Base-by-base conservation (phyloP, 768 basidiomycete species). In the Fomitopsis pulvina region DNA sequence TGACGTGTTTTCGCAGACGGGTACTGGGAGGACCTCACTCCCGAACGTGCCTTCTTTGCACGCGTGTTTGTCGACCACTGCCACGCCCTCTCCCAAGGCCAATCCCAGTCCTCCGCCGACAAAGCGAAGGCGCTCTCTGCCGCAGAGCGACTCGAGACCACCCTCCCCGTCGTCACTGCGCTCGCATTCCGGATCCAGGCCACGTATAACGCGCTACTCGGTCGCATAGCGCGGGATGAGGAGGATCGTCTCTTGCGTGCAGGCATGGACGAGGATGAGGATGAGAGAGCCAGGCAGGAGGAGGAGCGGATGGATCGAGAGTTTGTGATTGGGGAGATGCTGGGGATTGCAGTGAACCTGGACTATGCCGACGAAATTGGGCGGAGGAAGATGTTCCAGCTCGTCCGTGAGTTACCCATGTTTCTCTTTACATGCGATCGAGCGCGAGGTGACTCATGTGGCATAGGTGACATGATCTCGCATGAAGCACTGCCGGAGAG, bases 351-450 rank as follows among this genome's bases (percentile, higher is more conserved):
- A 0, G 74, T 86, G 2, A 78, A 85, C 52, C 71, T 92, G 24
- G 94, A 97, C 65, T 97, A 94, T 58, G 79, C 83, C 0, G 95
- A 98, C 67, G 92, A 96, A 65, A 88, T 87, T 52, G 94, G 95
- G 3, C 69, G 92, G 52, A 69, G 92, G 51, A 87, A 87, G 67
- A 92, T 93, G 85, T 88, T 87, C 59, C 74, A 79, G 44, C 81
- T 94, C 27, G 81, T 94, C 57, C 81, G 92, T 87, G 53, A 66
- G 87, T 81, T 14, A 30, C 34, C 18, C 14, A 18, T 18, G 16
- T 9, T 4, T 10, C 8, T 37, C 26, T 42, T 48, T 10, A 39
- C 30, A 14, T 7, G 29, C 29, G 29, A 8, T 8, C 29, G 14
- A 30, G 16, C 21, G 22, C n/a, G 34, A 24, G 29, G 41, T 41